Conservation (phyloP, 495 filamentous ascomycete species). For the Penicillium lividum region DNA sequence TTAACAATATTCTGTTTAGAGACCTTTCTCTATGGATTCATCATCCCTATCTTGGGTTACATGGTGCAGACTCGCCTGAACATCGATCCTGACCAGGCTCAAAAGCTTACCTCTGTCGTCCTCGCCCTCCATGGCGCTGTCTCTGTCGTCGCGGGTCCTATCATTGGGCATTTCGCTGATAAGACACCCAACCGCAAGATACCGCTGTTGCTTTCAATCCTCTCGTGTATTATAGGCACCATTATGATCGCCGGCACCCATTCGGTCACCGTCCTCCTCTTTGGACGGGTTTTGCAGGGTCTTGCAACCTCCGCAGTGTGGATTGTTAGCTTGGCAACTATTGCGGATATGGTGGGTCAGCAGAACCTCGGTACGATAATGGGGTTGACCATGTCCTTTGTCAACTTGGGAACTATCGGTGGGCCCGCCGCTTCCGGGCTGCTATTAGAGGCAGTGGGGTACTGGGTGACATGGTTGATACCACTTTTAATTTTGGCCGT, state of each 20-base stretch:
- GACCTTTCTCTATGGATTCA: background rate
- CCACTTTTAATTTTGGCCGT: background rate
- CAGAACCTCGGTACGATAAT: slow-evolving; percentile 15
- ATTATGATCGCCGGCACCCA: slow-evolving; percentile 17
- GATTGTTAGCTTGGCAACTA: slow-evolving; percentile 21
- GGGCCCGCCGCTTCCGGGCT: background rate
- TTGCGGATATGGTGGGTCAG: slow-evolving; percentile 14
- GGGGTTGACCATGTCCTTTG: slow-evolving; percentile 17
- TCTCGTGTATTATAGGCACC: slow-evolving; percentile 22
- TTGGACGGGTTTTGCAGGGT: slow-evolving; percentile 23
- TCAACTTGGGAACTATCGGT: background rate
- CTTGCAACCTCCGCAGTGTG: slow-evolving; percentile 16
- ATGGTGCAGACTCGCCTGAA: background rate
- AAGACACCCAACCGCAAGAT: slow-evolving; percentile 20
- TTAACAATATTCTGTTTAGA: background rate
- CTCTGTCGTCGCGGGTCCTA: slow-evolving; percentile 8
- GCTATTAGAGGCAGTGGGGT: background rate
- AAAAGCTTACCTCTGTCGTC: background rate
- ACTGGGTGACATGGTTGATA: background rate
- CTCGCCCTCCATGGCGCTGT: background rate
- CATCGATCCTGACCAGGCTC: background rate
- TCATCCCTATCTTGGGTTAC: background rate
- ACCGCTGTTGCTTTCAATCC: slow-evolving; percentile 21
- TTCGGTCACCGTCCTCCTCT: slow-evolving; percentile 13
- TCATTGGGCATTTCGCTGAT: slow-evolving; percentile 33